Conservation (phyloP, 73 alveolate species). For the Paramecium pentaurelia region DNA sequence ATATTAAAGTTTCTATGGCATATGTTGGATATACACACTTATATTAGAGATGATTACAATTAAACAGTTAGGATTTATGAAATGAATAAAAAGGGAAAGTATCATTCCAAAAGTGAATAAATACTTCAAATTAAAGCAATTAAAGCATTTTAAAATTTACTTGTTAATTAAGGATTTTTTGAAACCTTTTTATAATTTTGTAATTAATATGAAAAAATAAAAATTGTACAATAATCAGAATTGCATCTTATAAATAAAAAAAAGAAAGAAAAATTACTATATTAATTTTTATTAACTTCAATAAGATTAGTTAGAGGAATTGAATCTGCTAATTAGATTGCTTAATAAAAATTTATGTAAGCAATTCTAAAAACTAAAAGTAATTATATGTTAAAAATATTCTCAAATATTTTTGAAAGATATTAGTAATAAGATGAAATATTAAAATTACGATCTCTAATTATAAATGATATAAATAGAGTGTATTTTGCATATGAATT, state of each 20-base stretch:
- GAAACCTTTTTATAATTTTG: background rate
- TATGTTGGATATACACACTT: background rate
- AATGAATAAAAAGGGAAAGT: background rate
- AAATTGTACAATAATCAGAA: background rate
- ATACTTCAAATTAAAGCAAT: background rate
- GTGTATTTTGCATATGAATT: background rate
- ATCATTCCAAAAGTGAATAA: background rate
- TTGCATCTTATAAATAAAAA: background rate
- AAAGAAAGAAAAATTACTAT: background rate
- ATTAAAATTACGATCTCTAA: background rate
- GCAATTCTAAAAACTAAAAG: background rate
- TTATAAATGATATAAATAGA: background rate
- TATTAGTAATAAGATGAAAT: background rate
- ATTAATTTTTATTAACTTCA: background rate
- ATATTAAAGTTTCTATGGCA: background rate
- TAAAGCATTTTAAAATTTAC: background rate
- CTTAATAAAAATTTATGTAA: background rate
- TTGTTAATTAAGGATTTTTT: background rate
- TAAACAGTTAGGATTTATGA: background rate
- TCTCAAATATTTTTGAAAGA: background rate
- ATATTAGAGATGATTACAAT: background rate
- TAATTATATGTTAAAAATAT: background rate
- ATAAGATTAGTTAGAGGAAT: background rate
- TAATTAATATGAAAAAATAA: background rate
- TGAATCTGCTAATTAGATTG: conserved; percentile 14